Conservation (phyloP, 2,329 filamentous ascomycete species). For the Penicillium sclerotiorum region DNA sequence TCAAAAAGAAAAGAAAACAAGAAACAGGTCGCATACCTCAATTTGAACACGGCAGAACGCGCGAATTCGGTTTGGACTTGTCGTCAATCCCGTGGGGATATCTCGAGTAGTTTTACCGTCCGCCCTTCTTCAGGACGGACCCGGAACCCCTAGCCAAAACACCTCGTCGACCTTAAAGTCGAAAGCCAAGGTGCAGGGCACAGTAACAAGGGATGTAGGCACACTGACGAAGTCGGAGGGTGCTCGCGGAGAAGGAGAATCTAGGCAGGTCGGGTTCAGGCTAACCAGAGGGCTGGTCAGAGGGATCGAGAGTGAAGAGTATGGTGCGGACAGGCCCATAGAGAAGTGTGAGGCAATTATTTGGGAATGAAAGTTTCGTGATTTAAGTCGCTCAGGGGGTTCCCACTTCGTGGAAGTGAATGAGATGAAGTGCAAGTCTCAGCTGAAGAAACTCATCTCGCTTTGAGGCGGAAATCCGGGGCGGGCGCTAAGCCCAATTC, state of each 20-base stretch:
- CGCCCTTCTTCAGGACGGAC: constrained; percentile 57
- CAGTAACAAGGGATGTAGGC: constrained; percentile 14
- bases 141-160: constrained; percentile 51
- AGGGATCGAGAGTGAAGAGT: constrained; percentile 30
- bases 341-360: constrained; percentile 27
- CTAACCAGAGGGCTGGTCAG: constrained; percentile 32
- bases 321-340: constrained; percentile 40
- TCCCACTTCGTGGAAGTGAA: constrained; percentile 12
- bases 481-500: constrained; percentile 20
- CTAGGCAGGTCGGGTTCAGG: constrained; percentile 18
- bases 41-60: constrained; percentile 12
- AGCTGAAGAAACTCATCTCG: constrained; percentile 19
- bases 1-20: background rate
- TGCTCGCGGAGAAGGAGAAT: constrained; percentile 16
- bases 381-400: background rate
- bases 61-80: constrained; percentile 13
- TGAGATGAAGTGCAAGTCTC: constrained; percentile 11
- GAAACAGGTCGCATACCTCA: constrained; percentile 17
- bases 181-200: constrained; percentile 22
- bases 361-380: background rate
- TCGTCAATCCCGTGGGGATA: constrained; percentile 16
- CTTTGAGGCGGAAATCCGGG: constrained; percentile 28
- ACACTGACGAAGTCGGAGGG: constrained; percentile 19
- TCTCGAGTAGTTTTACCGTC: constrained; percentile 49
- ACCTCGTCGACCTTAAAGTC: constrained; percentile 35